Evolutionary conservation across 306 rosid genomes (phyloP), one percentile per base, ranked within the genome.

Genomic region (Cicer cuneatum): DNA sequence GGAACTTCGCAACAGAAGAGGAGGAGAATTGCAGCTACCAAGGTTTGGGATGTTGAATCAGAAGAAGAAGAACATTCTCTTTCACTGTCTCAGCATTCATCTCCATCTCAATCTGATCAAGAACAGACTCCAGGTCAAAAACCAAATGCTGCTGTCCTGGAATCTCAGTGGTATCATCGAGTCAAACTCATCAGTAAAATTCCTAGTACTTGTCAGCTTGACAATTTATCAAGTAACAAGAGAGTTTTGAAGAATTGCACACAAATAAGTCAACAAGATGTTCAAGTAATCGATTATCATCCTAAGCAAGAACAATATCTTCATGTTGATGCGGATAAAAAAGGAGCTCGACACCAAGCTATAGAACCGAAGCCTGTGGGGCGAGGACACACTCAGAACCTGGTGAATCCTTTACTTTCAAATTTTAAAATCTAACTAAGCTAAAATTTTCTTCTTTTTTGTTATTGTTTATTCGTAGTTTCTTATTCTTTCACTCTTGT

Each of bases 31-130:
- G 86, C 73, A 0, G 80, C 82, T 53, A 70, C 86, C 4, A 90
- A 86, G 81, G 84, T 77, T 59, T 87, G 85, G 89, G 90, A 89
- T 67, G 80, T 87, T 48, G 96, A 94, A 52, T 85, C 90, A 21
- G 99, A 92, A 72, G 96, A 87, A 78, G 99, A 94, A 89, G 99
- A 94, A 76, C 99, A 92, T 80, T 94, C 99, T 58, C 85, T 92
- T 54, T 92, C 99, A 6, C 75, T 92, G 69, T 93, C 98, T 2
- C 98, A 93, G 73, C 85, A 88, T 71, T 90, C 96, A 37, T 90
- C 98, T 39, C 94, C 96, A 18, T 93, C 98, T 15, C 93, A 76
- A 69, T 90, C 98, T 12, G 96, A 93, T 84, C 98, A 93, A 83
- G 98, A 93, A 66, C 96, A 78, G 74, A 78, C 87, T 35, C 89